These are phyloP conservation scores for Begonia peltatifolia DNA, from an alignment of 306 rosid genomes.

Conservation along the genomic window DNA sequence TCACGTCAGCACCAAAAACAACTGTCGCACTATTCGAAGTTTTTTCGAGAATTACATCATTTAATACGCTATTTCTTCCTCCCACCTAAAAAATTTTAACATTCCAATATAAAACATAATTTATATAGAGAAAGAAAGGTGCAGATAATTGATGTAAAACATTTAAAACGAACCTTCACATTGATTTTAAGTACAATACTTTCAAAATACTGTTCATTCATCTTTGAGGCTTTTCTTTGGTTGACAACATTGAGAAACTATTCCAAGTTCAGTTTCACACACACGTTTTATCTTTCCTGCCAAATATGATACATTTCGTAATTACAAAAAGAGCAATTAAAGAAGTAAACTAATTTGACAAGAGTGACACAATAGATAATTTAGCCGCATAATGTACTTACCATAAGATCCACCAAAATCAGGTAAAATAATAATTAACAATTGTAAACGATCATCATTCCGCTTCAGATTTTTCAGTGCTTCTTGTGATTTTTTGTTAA, in stretches of 20 bases:
- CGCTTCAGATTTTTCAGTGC: slow-evolving; percentile 4
- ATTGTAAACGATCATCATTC: slow-evolving; percentile 18
- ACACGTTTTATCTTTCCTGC: slow-evolving; percentile 52
- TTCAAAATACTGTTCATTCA: slow-evolving; percentile 49
- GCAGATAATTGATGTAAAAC: too few species aligned
- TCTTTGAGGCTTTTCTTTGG: slow-evolving; percentile 24
- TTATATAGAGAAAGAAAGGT: neutral
- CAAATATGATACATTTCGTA: neutral
- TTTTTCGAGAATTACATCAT: slow-evolving; percentile 30
- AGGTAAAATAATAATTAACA: slow-evolving; percentile 60
- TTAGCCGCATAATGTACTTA: slow-evolving; percentile 15
- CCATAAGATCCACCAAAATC: slow-evolving; percentile 49
- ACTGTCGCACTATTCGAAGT: slow-evolving; percentile 31
- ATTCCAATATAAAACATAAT: neutral
- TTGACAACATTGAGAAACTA: slow-evolving; percentile 64
- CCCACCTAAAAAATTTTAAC: slow-evolving; percentile 37
- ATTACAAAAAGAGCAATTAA: neutral
- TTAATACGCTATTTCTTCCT: slow-evolving; percentile 45
- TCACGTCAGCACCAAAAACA: slow-evolving; percentile 75
- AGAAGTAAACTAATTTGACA: neutral
- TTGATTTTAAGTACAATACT: slow-evolving; percentile 64
- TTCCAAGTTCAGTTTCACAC: slow-evolving; percentile 76
- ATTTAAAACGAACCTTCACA: slow-evolving; percentile 44
- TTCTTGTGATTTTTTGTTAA: slow-evolving; percentile 14
- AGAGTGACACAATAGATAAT: neutral